Base-by-base conservation (phyloP, 2,329 filamentous ascomycete species). In the Botryotinia globosa region DNA sequence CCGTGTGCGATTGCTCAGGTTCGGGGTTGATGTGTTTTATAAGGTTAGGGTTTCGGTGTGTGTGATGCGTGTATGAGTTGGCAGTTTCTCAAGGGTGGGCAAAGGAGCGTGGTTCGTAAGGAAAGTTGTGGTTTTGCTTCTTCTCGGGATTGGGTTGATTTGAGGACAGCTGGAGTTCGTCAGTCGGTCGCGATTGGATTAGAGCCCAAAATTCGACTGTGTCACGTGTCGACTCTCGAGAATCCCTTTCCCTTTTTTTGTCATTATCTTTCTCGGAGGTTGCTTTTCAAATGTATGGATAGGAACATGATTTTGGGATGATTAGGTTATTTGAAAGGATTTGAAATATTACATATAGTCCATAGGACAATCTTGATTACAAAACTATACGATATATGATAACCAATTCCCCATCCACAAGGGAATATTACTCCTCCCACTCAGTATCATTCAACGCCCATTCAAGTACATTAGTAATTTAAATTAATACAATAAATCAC, bases 81-180 rank as follows among this genome's bases (percentile, higher is more conserved):
- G 70, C 70, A 72, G 48, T 39, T 45, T 45, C 64, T 68, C 64
- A 72, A 72, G 18, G 70, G 51, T 67, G 63, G 39, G 69, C 72
- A 76, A 80, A 79, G 75, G 78, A 80, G 76, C 73, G 79, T 79
- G 77, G 77, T 78, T 77, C 73, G 76, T 74, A 77, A 75, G 76
- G 76, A 78, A 71, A 58, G 70, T 58, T 67, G 51, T 72, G 59
- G 51, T 64, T 54, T 66, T n/a, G 48, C n/a, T 42, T 34, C 25
- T 45, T 45, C 45, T 59, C 3, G 42, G 42, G 34, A 51, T 65
- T 71, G 48, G 69, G 37, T 71, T 45, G 59, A 42, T 63, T 72
- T 74, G 70, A 76, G 74, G 74, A 77, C 75, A 77, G 72, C 65
- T 67, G 48, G 25, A 76, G 72, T 48, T 67, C 65, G 25, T 56